Conservation (phyloP, 495 filamentous ascomycete species). For the Xeromyces bisporus region DNA sequence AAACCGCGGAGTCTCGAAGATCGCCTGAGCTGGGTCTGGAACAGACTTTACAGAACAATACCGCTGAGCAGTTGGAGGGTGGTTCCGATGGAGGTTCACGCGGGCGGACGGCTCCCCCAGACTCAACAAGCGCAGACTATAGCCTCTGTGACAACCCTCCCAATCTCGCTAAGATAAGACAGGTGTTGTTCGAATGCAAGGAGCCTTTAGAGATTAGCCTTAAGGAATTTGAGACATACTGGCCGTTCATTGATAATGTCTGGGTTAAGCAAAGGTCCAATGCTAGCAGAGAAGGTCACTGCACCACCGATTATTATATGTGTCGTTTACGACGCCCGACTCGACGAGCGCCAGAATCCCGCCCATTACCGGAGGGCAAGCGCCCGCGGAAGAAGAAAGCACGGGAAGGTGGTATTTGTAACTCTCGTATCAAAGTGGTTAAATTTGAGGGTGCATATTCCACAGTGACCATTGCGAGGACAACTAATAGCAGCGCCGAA, state of each 20-base stretch:
- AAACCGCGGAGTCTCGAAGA: neutral
- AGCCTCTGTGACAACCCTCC: slow-evolving; percentile 28
- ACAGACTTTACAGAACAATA: neutral
- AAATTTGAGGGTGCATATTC: slow-evolving; percentile 31
- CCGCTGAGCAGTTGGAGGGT: neutral
- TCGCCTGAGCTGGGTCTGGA: neutral
- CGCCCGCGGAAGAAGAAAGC: slow-evolving; percentile 32
- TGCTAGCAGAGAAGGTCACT: slow-evolving; percentile 32
- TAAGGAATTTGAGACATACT: slow-evolving; percentile 35
- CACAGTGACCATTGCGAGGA: slow-evolving; percentile 25
- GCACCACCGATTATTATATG: slow-evolving; percentile 35
- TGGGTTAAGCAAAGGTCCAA: slow-evolving; percentile 37
- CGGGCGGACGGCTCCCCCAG: neutral
- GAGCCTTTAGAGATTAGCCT: slow-evolving; percentile 35
- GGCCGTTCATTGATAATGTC: slow-evolving; percentile 38
- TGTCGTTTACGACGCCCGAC: slow-evolving; percentile 32
- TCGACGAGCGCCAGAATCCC: slow-evolving; percentile 23
- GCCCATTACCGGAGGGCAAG: slow-evolving; percentile 35
- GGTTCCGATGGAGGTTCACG: neutral
- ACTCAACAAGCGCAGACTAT: slow-evolving; percentile 3
- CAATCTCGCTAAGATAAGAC: slow-evolving; percentile 28
- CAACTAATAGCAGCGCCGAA: slow-evolving; percentile 22
- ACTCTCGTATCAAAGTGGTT: slow-evolving; percentile 35
- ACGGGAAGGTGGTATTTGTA: slow-evolving; percentile 34
- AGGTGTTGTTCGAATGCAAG: slow-evolving; percentile 32